A percentile compares a stretch with the other conserved stretches of the same genome.
phyloP scores from a whole-genome alignment of 768 basidiomycete genomes.

The Lactarius tabidus region DNA sequence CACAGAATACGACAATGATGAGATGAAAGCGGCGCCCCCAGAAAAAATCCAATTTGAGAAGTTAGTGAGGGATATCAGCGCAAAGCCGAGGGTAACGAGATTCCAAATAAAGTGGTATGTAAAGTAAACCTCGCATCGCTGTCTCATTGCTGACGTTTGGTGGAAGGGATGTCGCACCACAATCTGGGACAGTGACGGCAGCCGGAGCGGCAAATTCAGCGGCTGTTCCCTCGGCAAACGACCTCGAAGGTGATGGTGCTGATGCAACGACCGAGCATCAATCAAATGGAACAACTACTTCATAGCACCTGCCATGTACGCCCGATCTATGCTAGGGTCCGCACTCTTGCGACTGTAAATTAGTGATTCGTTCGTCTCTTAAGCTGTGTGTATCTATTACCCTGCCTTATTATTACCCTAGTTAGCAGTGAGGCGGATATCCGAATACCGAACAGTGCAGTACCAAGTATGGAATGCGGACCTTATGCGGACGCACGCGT shows the following conservation, averaged over 20 bases:
- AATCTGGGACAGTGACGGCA: slow-evolving; percentile 37
- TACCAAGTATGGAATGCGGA: neutral
- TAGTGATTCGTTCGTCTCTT: neutral
- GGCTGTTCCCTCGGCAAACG: slow-evolving; percentile 69
- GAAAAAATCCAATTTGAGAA: slow-evolving; percentile 67
- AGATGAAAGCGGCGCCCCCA: slow-evolving; percentile 76
- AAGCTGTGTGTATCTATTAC: neutral
- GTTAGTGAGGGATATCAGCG: slow-evolving; percentile 81
- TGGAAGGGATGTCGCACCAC: slow-evolving; percentile 37
- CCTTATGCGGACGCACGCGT: neutral
- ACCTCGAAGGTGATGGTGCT: slow-evolving; percentile 44
- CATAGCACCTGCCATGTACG: neutral
- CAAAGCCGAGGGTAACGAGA: slow-evolving; percentile 90
- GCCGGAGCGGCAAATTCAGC: slow-evolving; percentile 68
- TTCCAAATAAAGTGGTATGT: slow-evolving; percentile 84
- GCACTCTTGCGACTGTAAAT: neutral
- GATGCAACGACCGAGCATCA: slow-evolving; percentile 17
- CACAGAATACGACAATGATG: slow-evolving; percentile 95
- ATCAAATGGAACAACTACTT: slow-evolving; percentile 17
- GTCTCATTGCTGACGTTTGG: neutral
- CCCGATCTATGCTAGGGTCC: neutral
- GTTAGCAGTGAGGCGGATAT: too few species aligned
- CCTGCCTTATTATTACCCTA: neutral
- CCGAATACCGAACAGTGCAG: too few species aligned
- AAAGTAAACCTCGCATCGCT: slow-evolving; percentile 5